Conservation (phyloP, 1,284 basidiomycete species). For the Ustilago vetiveriae region DNA sequence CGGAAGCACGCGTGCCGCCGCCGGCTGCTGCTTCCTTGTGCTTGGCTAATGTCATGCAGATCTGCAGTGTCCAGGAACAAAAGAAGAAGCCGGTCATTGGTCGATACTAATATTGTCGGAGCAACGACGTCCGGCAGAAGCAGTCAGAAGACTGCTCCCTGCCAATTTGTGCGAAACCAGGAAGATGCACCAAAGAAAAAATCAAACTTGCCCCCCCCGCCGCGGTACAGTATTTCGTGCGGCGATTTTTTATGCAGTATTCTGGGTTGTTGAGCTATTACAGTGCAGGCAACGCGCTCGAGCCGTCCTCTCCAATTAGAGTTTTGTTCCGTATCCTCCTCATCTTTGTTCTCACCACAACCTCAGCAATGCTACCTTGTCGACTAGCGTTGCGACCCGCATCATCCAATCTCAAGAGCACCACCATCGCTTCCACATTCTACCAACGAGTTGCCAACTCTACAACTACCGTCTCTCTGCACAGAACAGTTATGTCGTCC, state of each 20-base stretch:
- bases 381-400: conserved; percentile 33
- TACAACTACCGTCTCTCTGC: conserved; percentile 6
- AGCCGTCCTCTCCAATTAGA: no score
- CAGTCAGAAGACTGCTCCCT: conserved; percentile 19
- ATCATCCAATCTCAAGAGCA: conserved; percentile 7
- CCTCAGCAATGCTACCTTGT: conserved; percentile 42
- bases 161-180: neutral
- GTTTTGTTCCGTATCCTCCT: no score
- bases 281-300: no score
- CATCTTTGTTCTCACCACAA: no score
- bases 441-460: no score
- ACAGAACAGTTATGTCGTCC: conserved; percentile 41
- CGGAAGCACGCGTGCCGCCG: conserved; percentile 1
- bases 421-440: no score
- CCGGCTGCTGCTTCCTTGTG: neutral
- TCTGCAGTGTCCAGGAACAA: neutral
- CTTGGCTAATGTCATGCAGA: no score
- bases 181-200: no score
- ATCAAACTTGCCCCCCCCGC: no score
- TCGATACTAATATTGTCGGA: conserved; percentile 16
- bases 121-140: conserved; percentile 27
- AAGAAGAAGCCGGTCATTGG: conserved; percentile 7
- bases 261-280: no score
- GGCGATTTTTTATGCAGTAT: no score
- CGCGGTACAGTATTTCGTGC: no score